Evolutionary conservation across 371 early-diverging fungal species (phyloP).

Genomic region (Lichtheimia ornata): DNA sequence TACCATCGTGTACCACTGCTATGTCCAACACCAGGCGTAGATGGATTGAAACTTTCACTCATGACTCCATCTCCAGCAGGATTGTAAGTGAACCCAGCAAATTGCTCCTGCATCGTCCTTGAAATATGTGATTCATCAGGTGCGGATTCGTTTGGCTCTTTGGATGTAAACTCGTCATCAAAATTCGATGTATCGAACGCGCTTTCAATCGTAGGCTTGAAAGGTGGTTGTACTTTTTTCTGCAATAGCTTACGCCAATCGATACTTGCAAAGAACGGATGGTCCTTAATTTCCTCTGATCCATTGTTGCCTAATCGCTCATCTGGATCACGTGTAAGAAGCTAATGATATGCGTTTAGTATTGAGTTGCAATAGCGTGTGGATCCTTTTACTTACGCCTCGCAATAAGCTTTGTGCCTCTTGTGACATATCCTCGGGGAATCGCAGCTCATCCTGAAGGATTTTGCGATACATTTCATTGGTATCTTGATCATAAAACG

Average conservation of each 20-base stretch:
- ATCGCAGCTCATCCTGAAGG: slow-evolving; percentile 78
- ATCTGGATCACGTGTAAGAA: slow-evolving; percentile 84
- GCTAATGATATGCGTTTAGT: slow-evolving; percentile 16
- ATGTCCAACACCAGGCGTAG: slow-evolving; percentile 20
- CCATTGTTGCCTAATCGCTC: slow-evolving; percentile 84
- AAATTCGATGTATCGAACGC: slow-evolving; percentile 84
- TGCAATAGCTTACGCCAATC: slow-evolving; percentile 86
- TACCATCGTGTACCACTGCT: slow-evolving; percentile 26
- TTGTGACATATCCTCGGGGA: slow-evolving; percentile 82
- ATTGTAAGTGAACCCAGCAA: slow-evolving; percentile 80
- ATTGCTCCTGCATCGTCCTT: slow-evolving; percentile 91
- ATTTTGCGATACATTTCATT: slow-evolving; percentile 96
- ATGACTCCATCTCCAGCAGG: slow-evolving; percentile 45
- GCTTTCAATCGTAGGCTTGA: slow-evolving; percentile 85
- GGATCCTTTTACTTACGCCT: slow-evolving; percentile 50
- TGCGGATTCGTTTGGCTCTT: slow-evolving; percentile 85
- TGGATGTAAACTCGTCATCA: slow-evolving; percentile 80
- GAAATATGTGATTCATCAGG: slow-evolving; percentile 80
- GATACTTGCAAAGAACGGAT: slow-evolving; percentile 90
- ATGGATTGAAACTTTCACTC: slow-evolving; percentile 39
- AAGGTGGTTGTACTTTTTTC: slow-evolving; percentile 89
- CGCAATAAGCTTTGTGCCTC: slow-evolving; percentile 73
- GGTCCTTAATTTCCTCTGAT: slow-evolving; percentile 85
- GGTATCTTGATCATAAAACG: slow-evolving; percentile 95
- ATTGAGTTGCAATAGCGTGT: not conserved